A percentile compares a stretch with the other conserved stretches of the same genome.
phyloP scores from a whole-genome alignment of 1,284 basidiomycete genomes.

The Tilletiaria anomala region DNA sequence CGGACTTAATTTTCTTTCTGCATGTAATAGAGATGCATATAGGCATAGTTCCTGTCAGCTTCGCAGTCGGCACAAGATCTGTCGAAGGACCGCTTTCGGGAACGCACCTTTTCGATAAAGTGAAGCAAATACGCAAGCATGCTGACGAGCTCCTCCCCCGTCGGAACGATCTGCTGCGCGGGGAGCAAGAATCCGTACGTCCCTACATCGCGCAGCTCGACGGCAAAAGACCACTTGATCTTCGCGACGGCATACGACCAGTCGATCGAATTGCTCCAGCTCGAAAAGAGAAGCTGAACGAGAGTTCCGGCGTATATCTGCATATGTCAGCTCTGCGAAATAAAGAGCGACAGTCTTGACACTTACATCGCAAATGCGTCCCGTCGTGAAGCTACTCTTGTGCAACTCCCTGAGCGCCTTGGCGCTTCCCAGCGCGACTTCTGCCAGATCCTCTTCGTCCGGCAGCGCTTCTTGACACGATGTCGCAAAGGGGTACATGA shows the following conservation, averaged over 20 bases:
- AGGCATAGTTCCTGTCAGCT: too few species aligned
- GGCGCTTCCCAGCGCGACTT: slow-evolving; percentile 58
- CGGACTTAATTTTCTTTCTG: too few species aligned
- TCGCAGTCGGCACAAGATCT: too few species aligned
- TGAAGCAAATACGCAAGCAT: slow-evolving; percentile 11
- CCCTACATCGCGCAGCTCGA: slow-evolving; percentile 66
- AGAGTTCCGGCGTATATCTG: too few species aligned
- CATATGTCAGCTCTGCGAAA: too few species aligned
- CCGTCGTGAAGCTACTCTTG: slow-evolving; percentile 50
- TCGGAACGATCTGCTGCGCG: slow-evolving; percentile 56
- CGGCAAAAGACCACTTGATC: slow-evolving; percentile 62
- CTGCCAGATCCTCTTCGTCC: slow-evolving; percentile 67
- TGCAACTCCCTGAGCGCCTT: slow-evolving; percentile 50
- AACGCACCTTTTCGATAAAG: slow-evolving; percentile 10
- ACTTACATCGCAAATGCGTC: slow-evolving; percentile 51
- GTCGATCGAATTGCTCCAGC: slow-evolving; percentile 1
- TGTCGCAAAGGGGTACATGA: slow-evolving; percentile 58
- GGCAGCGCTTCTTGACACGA: slow-evolving; percentile 54
- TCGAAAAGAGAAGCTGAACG: background rate
- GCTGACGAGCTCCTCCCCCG: slow-evolving; percentile 40
- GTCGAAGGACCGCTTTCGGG: too few species aligned
- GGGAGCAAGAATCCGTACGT: slow-evolving; percentile 69
- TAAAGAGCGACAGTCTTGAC: background rate
- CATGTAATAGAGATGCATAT: too few species aligned
- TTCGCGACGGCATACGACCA: slow-evolving; percentile 41